Conservation (phyloP, 495 filamentous ascomycete species). For the Neurospora sp. region DNA sequence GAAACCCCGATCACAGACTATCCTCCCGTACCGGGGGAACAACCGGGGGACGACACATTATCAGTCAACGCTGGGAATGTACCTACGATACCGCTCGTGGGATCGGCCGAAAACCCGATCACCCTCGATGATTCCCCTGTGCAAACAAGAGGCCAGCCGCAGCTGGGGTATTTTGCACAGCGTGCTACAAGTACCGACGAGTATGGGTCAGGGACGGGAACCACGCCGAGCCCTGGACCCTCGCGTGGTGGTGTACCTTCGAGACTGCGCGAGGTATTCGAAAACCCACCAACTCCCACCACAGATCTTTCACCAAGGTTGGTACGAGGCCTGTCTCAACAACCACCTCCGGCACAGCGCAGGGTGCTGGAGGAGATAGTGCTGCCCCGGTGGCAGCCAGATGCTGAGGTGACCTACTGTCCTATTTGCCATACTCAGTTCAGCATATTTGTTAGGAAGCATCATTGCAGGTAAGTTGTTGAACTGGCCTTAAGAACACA, state of each 20-base stretch:
- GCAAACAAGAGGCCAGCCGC: neutral
- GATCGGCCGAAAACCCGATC: conserved; percentile 2
- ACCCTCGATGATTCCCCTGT: conserved; percentile 2
- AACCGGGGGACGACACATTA: neutral
- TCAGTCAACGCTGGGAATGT: neutral
- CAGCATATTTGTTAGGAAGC: conserved; percentile 79
- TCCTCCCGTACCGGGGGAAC: neutral
- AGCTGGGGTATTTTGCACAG: neutral
- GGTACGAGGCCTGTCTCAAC: neutral
- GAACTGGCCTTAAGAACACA: neutral
- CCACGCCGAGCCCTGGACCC: neutral
- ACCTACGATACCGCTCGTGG: neutral
- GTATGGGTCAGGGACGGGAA: neutral
- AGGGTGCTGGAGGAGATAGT: conserved; percentile 19
- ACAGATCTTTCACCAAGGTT: neutral
- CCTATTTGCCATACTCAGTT: conserved; percentile 73
- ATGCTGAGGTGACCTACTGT: conserved; percentile 64
- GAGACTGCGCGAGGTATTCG: neutral
- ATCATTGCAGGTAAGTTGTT: conserved; percentile 64
- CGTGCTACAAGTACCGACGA: neutral
- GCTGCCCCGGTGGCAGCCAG: conserved; percentile 77
- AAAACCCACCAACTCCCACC: neutral
- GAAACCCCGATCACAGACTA: conserved; percentile 1
- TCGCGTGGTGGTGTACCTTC: neutral
- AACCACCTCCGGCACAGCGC: neutral